Conservation (phyloP, 2,329 filamentous ascomycete genomes). For the Celoporthe dispersa region DNA sequence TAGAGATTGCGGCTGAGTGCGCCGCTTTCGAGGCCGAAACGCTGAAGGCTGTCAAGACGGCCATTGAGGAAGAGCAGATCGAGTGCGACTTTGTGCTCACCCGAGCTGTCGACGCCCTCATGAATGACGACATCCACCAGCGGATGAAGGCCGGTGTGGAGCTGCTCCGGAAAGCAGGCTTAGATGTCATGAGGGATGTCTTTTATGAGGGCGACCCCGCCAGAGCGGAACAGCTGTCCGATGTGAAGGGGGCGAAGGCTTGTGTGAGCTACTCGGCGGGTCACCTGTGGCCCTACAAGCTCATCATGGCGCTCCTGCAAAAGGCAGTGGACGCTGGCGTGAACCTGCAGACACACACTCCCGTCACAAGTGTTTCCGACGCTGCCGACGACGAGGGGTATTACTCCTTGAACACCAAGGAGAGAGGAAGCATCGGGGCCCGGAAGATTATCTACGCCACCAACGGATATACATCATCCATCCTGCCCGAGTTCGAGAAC, state of each 20-base stretch:
- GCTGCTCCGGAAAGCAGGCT: conserved; percentile 36
- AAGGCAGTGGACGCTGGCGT: conserved; percentile 32
- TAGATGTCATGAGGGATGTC: conserved; percentile 37
- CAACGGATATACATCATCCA: conserved; percentile 40
- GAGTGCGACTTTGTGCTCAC: conserved; percentile 51
- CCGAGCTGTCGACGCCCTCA: conserved; percentile 44
- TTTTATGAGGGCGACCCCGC: conserved; percentile 34
- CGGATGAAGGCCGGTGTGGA: conserved; percentile 38
- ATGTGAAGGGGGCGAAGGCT: conserved; percentile 43
- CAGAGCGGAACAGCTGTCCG: conserved; percentile 40
- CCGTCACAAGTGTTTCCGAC: conserved; percentile 31
- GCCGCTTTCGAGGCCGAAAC: conserved; percentile 38
- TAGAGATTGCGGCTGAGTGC: conserved; percentile 38
- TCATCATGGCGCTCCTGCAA: conserved; percentile 36
- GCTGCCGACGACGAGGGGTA: conserved; percentile 26
- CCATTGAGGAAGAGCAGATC: conserved; percentile 43
- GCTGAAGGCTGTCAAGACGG: conserved; percentile 39
- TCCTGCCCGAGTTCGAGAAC: conserved; percentile 39
- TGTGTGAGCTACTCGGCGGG: conserved; percentile 39
- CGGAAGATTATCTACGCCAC: conserved; percentile 39
- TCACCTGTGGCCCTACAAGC: conserved; percentile 41
- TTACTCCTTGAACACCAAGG: conserved; percentile 29
- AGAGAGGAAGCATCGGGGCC: conserved; percentile 33
- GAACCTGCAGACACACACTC: conserved; percentile 39
- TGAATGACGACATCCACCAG: conserved; percentile 34